Conservation (phyloP, 2,329 filamentous ascomycete genomes). For the Colletotrichum sp. region DNA sequence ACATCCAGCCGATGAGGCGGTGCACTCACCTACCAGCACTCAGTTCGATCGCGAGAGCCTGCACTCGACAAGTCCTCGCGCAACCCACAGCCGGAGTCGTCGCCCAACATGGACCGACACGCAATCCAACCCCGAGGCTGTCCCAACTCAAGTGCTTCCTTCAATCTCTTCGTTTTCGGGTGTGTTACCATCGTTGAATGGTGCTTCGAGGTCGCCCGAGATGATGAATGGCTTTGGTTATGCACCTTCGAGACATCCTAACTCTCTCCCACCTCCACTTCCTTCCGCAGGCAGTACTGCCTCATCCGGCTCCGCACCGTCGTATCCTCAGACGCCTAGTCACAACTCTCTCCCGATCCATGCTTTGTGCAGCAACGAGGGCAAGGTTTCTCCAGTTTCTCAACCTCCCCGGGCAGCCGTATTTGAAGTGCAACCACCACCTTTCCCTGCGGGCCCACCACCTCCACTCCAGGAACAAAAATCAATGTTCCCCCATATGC, state of each 20-base stretch:
- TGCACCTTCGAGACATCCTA: background rate
- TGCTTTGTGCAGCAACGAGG: constrained; percentile 48
- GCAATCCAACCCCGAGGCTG: background rate
- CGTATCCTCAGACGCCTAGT: constrained; percentile 47
- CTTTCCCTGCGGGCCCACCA: constrained; percentile 6
- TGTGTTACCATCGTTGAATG: constrained; percentile 40
- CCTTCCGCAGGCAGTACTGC: constrained; percentile 50
- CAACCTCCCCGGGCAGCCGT: background rate
- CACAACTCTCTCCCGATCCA: constrained; percentile 61
- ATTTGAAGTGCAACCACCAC: constrained; percentile 14
- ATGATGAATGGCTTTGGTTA: background rate
- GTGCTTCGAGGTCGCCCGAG: constrained; percentile 15
- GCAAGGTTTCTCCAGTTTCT: constrained; percentile 33
- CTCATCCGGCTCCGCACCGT: constrained; percentile 35
- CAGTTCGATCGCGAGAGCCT: constrained; percentile 36
- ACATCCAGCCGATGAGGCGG: constrained; percentile 45
- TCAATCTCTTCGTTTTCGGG: constrained; percentile 39
- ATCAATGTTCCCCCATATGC: background rate
- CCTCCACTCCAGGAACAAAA: constrained; percentile 21
- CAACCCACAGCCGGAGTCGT: background rate
- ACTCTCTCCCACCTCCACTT: constrained; percentile 38
- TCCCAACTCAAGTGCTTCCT: constrained; percentile 42
- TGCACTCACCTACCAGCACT: constrained; percentile 45
- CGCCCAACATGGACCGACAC: constrained; percentile 19
- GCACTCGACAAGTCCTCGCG: constrained; percentile 16